Conservation (phyloP, 306 rosid genomes). For the Lathyrus aphaca region DNA sequence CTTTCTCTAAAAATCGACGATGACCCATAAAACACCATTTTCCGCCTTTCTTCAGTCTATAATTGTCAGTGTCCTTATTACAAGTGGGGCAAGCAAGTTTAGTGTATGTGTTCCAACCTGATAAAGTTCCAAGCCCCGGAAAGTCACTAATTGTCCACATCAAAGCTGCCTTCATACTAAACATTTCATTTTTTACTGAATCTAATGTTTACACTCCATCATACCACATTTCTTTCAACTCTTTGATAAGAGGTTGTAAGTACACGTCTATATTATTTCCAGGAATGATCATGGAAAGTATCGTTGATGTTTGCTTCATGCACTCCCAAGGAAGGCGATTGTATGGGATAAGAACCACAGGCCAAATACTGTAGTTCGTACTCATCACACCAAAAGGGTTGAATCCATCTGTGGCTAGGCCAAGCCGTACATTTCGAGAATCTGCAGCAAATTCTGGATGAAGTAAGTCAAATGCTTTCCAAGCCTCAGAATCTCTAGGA, state of each 20-base stretch:
- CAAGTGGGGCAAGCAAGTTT: no score
- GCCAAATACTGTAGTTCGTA: neutral
- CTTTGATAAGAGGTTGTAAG: neutral
- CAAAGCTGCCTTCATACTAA: no score
- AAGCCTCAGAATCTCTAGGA: neutral
- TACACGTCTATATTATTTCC: constrained; percentile 5
- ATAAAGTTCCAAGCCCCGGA: no score
- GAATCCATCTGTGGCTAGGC: neutral
- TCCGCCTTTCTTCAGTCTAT: no score
- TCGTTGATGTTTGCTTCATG: neutral
- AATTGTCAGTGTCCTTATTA: no score
- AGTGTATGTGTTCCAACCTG: no score
- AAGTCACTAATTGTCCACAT: no score
- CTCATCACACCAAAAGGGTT: neutral
- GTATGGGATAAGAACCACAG: neutral
- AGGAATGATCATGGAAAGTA: no score
- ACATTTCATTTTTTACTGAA: no score
- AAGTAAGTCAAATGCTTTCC: neutral
- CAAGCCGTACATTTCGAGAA: neutral
- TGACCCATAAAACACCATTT: no score
- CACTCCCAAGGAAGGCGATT: neutral
- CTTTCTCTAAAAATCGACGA: no score
- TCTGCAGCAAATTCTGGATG: neutral
- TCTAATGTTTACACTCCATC: no score
- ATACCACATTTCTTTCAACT: neutral